Percentiles rank a stretch among this genome's conserved stretches.
phyloP scores from a whole-genome alignment of 2,329 filamentous ascomycete genomes.

The Penicillium verrucosum region DNA sequence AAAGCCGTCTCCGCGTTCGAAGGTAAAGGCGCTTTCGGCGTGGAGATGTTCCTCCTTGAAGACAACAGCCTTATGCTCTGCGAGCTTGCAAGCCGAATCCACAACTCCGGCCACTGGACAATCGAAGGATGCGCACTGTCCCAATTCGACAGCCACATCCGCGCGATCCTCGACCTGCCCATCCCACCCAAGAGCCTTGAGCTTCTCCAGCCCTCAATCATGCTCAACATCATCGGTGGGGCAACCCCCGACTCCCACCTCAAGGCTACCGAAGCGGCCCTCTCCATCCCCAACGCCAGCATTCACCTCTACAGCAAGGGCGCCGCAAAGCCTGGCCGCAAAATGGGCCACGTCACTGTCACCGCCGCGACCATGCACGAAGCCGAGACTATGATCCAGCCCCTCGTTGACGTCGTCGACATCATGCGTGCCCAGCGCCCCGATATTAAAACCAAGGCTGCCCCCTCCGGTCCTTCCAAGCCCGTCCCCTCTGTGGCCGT shows the following conservation, averaged over 20 bases:
- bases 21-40: conserved; percentile 91
- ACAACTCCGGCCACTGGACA: conserved; percentile 93
- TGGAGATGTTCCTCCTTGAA: conserved; percentile 87
- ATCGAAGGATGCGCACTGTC: conserved; percentile 89
- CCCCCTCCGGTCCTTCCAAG: conserved; percentile 31
- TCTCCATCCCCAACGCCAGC: conserved; percentile 57
- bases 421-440: conserved; percentile 64
- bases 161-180: conserved; percentile 73
- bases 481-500: conserved; percentile 43
- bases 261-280: conserved; percentile 54
- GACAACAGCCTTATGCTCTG: conserved; percentile 74
- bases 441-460: conserved; percentile 35
- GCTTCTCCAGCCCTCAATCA: conserved; percentile 49
- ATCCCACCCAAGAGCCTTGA: conserved; percentile 51
- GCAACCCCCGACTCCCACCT: conserved; percentile 61
- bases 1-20: conserved; percentile 75
- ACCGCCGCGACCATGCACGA: conserved; percentile 65
- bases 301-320: conserved; percentile 92
- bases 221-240: conserved; percentile 58
- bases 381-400: conserved; percentile 65
- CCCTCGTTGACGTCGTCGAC: conserved; percentile 72
- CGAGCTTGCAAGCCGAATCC: conserved; percentile 77
- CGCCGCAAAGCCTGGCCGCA: conserved; percentile 77
- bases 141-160: conserved; percentile 87
- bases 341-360: conserved; percentile 92